Conservation (phyloP, 352 stramenopile genomes). For the Pythium angustatum region DNA sequence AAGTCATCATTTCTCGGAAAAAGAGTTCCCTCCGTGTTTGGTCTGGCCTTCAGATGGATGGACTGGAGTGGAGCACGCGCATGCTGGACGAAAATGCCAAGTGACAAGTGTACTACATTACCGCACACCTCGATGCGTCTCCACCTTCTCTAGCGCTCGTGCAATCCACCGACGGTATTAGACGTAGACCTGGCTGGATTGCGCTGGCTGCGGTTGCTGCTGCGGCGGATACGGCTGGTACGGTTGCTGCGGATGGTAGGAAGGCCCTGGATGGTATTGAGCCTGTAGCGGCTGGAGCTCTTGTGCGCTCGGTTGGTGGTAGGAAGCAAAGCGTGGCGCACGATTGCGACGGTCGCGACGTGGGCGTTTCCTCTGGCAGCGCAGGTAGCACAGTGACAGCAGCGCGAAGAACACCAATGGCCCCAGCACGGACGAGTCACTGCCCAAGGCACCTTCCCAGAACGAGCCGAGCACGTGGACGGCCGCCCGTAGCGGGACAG, state of each 20-base stretch:
- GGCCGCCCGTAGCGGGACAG: constrained; percentile 7
- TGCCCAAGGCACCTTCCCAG: neutral
- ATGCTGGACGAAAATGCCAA: neutral
- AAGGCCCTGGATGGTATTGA: no score
- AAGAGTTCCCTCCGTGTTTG: neutral
- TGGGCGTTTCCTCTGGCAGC: constrained; percentile 19
- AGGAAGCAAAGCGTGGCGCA: constrained; percentile 5
- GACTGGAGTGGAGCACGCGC: constrained; percentile 1
- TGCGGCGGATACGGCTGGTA: neutral
- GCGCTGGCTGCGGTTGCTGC: constrained; percentile 2
- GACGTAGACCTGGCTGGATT: constrained; percentile 15
- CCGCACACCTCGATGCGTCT: no score
- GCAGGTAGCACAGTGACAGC: constrained; percentile 28
- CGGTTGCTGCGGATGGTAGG: neutral
- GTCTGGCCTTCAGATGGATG: constrained; percentile 11
- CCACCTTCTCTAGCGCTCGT: no score
- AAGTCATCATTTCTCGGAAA: constrained; percentile 17
- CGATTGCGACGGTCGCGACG: constrained; percentile 9
- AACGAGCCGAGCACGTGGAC: constrained; percentile 15
- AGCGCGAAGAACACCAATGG: constrained; percentile 25
- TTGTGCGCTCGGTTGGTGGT: neutral
- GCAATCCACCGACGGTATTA: no score
- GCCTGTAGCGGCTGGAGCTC: constrained; percentile 22
- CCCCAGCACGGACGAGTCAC: constrained; percentile 2
- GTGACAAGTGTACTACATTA: neutral